A percentile compares a stretch with the other conserved stretches of the same genome.
These are phyloP conservation scores for Xylaria sp. DNA, from an alignment of 2,329 filamentous ascomycete species.

Conservation along the genomic window DNA sequence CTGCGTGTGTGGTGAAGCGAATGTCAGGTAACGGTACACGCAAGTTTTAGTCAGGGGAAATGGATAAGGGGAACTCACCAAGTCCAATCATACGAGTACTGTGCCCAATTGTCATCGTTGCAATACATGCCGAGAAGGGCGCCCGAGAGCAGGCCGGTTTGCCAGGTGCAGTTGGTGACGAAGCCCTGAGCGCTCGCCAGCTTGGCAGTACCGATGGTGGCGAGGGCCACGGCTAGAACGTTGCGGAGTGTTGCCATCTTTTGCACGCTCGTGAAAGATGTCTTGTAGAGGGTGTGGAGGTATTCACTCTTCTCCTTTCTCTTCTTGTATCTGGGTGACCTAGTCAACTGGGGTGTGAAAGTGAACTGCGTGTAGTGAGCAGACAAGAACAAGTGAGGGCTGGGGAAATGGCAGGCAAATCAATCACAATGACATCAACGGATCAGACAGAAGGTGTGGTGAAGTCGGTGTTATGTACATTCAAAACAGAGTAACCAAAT, in stretches of 20 bases:
- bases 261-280: background rate
- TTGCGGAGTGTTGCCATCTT: conserved; percentile 9
- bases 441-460: no score
- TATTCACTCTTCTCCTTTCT: background rate
- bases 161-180: conserved; percentile 41
- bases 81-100: conserved; percentile 45
- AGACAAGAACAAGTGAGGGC: no score
- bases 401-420: no score
- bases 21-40: conserved; percentile 7
- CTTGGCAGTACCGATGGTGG: conserved; percentile 34
- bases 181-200: conserved; percentile 35
- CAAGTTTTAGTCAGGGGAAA: background rate
- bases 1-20: conserved; percentile 27
- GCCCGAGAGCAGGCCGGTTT: conserved; percentile 37
- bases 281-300: no score
- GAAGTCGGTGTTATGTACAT: no score
- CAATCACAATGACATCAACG: no score
- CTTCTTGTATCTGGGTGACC: no score
- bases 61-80: conserved; percentile 32
- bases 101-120: conserved; percentile 40
- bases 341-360: no score
- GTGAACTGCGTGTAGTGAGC: no score
- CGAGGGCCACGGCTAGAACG: conserved; percentile 14
- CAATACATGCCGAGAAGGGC: conserved; percentile 45
- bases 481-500: no score